These are phyloP conservation scores for Penicillium occitanis DNA, from an alignment of 2,329 filamentous ascomycete species.

Conservation along the genomic window DNA sequence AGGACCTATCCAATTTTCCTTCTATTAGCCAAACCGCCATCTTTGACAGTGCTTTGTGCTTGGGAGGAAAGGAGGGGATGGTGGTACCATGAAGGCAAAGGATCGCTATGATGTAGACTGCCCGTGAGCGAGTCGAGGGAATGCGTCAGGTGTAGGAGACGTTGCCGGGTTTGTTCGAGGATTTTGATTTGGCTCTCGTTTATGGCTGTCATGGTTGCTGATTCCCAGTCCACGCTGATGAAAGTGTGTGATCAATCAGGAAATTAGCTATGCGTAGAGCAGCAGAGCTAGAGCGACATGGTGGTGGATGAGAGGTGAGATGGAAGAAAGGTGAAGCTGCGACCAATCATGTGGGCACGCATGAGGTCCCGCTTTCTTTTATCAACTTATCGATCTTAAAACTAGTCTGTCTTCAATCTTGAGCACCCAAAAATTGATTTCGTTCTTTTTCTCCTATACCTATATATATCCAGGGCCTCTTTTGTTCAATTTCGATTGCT, in stretches of 20 bases:
- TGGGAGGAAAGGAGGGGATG: not conserved
- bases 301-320: not conserved
- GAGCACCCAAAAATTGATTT: not conserved
- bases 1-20: constrained; percentile 52
- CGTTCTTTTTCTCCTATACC: no score
- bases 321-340: not conserved
- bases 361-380: not conserved
- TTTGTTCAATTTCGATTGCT: not conserved
- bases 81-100: constrained; percentile 65
- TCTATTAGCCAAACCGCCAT: no score
- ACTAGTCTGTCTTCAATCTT: not conserved
- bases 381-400: not conserved
- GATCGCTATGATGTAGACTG: constrained; percentile 62
- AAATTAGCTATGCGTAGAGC: not conserved
- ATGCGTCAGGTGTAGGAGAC: constrained; percentile 66
- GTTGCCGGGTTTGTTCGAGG: constrained; percentile 68
- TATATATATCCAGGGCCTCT: not conserved
- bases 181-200: constrained; percentile 54
- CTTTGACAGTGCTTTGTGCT: no score
- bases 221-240: no score
- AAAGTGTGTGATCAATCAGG: not conserved
- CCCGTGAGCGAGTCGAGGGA: constrained; percentile 65
- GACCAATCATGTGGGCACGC: constrained; percentile 20
- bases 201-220: constrained; percentile 38
- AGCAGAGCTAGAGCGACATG: not conserved